phyloP scores from a whole-genome alignment of 1,284 basidiomycete genomes.

The Coniophora puteana region DNA sequence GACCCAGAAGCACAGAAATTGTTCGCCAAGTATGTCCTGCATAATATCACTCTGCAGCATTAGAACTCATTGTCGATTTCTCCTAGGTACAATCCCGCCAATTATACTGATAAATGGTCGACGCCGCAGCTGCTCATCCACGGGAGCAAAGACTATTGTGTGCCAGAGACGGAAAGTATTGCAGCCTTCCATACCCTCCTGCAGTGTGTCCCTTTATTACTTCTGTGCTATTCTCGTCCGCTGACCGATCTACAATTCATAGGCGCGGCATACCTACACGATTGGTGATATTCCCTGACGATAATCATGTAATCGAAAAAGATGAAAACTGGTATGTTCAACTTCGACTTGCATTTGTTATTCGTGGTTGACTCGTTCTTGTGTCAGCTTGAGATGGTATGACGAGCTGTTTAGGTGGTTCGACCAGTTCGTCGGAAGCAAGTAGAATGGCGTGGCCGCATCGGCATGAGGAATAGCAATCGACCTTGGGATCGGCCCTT shows the following conservation, averaged over 20 bases:
- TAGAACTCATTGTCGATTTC: neutral
- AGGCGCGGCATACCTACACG: slow-evolving; percentile 74
- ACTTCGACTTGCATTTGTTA: neutral
- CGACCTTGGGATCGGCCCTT: too few relatives aligned
- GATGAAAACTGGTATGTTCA: slow-evolving; percentile 58
- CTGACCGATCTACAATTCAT: slow-evolving; percentile 6
- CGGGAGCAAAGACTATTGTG: slow-evolving; percentile 78
- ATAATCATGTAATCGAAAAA: slow-evolving; percentile 84
- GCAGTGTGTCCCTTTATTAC: slow-evolving; percentile 43
- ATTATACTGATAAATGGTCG: slow-evolving; percentile 75
- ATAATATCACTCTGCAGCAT: slow-evolving; percentile 1
- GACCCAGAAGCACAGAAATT: slow-evolving; percentile 48
- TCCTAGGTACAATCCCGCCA: slow-evolving; percentile 58
- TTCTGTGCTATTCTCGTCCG: slow-evolving; percentile 13
- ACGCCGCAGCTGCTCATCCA: slow-evolving; percentile 81
- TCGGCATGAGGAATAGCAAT: too few relatives aligned
- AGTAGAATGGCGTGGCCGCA: neutral
- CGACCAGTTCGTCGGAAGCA: slow-evolving; percentile 60
- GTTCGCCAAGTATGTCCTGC: slow-evolving; percentile 41
- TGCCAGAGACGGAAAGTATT: slow-evolving; percentile 78
- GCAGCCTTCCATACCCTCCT: slow-evolving; percentile 71
- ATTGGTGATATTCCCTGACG: slow-evolving; percentile 82
- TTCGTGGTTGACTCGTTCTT: neutral
- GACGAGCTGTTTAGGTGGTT: slow-evolving; percentile 84
- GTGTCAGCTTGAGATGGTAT: slow-evolving; percentile 67